Conservation (phyloP, 225 moss, liverwort and hornwort genomes). For the Bryum argenteum region DNA sequence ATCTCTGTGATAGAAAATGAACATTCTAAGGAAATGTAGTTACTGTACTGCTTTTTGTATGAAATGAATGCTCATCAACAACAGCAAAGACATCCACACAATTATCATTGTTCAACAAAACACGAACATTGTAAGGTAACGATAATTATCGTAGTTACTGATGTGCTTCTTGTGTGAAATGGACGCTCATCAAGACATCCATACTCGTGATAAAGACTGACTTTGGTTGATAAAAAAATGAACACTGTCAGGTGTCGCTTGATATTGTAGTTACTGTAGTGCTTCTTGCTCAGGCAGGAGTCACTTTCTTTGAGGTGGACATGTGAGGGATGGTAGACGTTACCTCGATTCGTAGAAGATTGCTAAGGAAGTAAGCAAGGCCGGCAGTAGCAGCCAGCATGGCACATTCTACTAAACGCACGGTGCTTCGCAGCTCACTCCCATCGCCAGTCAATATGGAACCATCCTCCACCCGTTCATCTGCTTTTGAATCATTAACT, state of each 20-base stretch:
- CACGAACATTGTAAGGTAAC: too few relatives aligned
- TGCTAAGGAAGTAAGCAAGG: slow-evolving; percentile 93
- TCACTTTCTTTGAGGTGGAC: slow-evolving; percentile 9
- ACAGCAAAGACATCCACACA: too few relatives aligned
- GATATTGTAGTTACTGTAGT: too few relatives aligned
- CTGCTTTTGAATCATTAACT: slow-evolving; percentile 38
- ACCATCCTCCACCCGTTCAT: slow-evolving; percentile 56
- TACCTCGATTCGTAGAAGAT: slow-evolving; percentile 90
- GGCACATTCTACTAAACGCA: slow-evolving; percentile 90
- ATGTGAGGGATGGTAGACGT: neutral
- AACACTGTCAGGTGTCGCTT: too few relatives aligned
- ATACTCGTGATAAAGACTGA: too few relatives aligned
- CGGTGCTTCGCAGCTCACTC: slow-evolving; percentile 73
- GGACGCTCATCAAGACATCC: neutral
- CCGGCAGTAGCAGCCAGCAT: slow-evolving; percentile 98
- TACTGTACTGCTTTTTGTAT: neutral
- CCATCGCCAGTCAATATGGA: slow-evolving; percentile 90
- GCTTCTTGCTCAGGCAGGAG: neutral
- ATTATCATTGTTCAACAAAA: too few relatives aligned
- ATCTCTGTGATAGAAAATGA: too few relatives aligned
- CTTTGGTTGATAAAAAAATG: too few relatives aligned
- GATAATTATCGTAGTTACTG: too few relatives aligned
- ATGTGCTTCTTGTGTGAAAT: neutral
- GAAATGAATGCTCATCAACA: neutral
- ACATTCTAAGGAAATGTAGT: too few relatives aligned